Evolutionary conservation across 2,329 filamentous ascomycete genomes (phyloP), one percentile per base, ranked within the genome.

Genomic region (Sarocladiaceae sp.): DNA sequence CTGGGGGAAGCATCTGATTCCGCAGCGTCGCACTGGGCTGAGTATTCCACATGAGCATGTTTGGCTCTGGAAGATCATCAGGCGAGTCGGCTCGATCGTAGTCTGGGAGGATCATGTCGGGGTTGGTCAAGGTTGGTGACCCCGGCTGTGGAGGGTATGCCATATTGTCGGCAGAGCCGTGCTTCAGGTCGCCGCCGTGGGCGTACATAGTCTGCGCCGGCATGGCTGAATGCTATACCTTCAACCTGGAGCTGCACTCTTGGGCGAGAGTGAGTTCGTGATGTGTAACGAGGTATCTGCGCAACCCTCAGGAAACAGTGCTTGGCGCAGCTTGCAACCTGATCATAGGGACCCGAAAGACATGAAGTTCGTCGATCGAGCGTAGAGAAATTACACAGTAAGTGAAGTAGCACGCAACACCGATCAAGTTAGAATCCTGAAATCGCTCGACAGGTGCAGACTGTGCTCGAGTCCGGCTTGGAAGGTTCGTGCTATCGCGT

Each of bases 61-160:
- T 71, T 61, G 78, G 74, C 55, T 77, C 76, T 53, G 78, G 71
- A 63, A 71, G 69, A 62, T 74, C 63, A 66, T 80, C 70, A 64
- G 77, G 72, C 65, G 77, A 74, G 63, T 79, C 70, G 66, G 79
- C 65, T 66, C 77, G 78, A 58, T 83, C 81, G 63, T 86, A 84
- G 18, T 50, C 47, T 55, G 92, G 92, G 50, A 97, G 74, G 62
- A 97, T 96, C 90, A 96, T 92, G 67, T 96, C 92, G 50, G 91
- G 90, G 68, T 96, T 95, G 52, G 90, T 95, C 62, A 97, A 75
- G 2, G 92, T 96, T 44, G 92, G 92, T 54, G 90, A 95, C 12
- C 83, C 83, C 57, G 87, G 84, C 53, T 76, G 69, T 40, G 76
- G 64, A 17, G 73, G 68, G 59, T 79, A 76, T 31, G 68, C 64